Base-by-base conservation (phyloP, 2,329 filamentous ascomycete species). In the Phaeophleospora eucalypticola region DNA sequence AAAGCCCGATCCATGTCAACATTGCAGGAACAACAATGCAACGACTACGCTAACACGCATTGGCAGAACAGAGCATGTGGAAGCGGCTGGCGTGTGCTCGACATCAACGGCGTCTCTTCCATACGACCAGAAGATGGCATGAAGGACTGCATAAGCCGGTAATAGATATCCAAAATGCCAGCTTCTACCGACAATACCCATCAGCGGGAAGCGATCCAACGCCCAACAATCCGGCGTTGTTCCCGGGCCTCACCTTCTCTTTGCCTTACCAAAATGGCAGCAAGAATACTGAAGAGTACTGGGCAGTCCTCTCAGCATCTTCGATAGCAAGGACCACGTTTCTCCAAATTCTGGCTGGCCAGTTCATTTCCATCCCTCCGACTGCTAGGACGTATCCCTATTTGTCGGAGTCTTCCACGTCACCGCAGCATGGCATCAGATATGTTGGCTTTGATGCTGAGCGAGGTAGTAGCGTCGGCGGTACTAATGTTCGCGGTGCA, bases 391-490 rank as follows among this genome's bases (percentile, higher is more conserved):
- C 82, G 4, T 96, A 83, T 63, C 93, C 93, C 0, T 87, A 86
- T 63, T 77, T 97, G 2, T 78, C 84, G 1, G 54, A 58, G 3
- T 12, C 80, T 78, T 2, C 76, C 80, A 39, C 76, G 70, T 58
- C 74, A 74, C 81, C 86, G 0, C 74, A 74, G 10, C 76, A 76
- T 54, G 89, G 89, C 0, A 85, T 98, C 48, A 83, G 84, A 58
- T 91, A 95, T 72, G 89, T 97, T 8, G 91, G 93, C 0, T 97
- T 97, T 62, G 87, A 89, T 61, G 82, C 81, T 2, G 86, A 90
- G 57, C 77, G 81, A 19, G 76, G 77, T 4, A 70, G 75, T 40
- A 53, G 39, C 24, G 70, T 79, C 12, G 70, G 79, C 4, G 76
- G 78, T 2, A 71, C 72, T n/a, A 74, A 75, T 4, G 76, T 78